Conservation (phyloP, 305 asterid species). For the Rubia peregrina region DNA sequence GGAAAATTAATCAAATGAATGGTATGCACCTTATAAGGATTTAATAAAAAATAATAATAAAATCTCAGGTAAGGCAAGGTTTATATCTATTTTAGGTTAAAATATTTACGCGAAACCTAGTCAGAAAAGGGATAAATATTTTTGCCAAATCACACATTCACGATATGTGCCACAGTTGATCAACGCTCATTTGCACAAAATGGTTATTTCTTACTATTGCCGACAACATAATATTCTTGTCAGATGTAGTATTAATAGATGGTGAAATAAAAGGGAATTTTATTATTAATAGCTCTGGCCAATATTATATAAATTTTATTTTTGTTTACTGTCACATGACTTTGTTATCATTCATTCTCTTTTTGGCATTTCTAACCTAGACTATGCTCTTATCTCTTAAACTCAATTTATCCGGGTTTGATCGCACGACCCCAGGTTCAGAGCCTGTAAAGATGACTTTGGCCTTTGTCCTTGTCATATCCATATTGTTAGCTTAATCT, state of each 20-base stretch:
- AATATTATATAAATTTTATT: too few relatives aligned
- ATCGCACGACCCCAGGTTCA: neutral
- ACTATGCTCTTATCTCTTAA: neutral
- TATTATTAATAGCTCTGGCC: too few relatives aligned
- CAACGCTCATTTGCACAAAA: too few relatives aligned
- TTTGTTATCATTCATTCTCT: neutral
- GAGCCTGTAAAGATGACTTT: constrained; percentile 10
- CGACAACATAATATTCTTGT: neutral
- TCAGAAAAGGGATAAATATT: too few relatives aligned
- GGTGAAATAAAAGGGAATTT: neutral
- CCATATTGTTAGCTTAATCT: constrained; percentile 40
- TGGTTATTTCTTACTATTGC: neutral
- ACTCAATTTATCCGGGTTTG: neutral
- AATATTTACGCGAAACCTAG: too few relatives aligned
- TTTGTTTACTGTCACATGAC: neutral
- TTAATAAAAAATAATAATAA: too few relatives aligned
- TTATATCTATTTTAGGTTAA: too few relatives aligned
- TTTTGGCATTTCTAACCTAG: neutral
- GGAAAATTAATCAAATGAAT: too few relatives aligned
- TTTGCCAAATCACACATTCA: too few relatives aligned
- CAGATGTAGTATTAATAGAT: neutral
- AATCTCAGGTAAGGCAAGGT: too few relatives aligned
- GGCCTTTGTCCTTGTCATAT: constrained; percentile 46
- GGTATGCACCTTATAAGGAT: too few relatives aligned
- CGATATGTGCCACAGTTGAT: too few relatives aligned